phyloP scores from a whole-genome alignment of 2,329 filamentous ascomycete species.

The Nigrograna mackinnonii region DNA sequence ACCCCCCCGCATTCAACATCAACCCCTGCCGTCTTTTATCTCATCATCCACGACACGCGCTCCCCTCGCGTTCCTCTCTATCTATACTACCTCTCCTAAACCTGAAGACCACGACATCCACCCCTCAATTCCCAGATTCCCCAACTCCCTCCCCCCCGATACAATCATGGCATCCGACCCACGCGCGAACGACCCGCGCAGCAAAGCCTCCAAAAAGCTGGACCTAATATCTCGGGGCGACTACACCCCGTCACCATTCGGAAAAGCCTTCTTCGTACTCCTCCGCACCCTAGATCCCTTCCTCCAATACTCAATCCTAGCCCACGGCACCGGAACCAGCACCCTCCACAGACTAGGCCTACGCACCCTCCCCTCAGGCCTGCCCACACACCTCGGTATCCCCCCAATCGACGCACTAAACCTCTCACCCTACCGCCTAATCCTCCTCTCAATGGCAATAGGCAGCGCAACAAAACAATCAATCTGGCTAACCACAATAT shows the following conservation, averaged over 20 bases:
- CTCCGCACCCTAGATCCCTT: constrained; percentile 52
- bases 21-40: too few relatives aligned
- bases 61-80: too few relatives aligned
- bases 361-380: constrained; percentile 45
- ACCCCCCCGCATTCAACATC: too few relatives aligned
- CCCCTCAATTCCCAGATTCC: too few relatives aligned
- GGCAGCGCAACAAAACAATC: constrained; percentile 61
- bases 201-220: constrained; percentile 28
- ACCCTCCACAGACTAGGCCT: constrained; percentile 54
- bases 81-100: too few relatives aligned
- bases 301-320: constrained; percentile 55
- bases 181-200: constrained; percentile 30
- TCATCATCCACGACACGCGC: too few relatives aligned
- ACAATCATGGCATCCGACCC: too few relatives aligned
- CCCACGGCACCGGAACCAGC: constrained; percentile 42
- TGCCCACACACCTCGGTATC: constrained; percentile 44
- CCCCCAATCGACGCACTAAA: constrained; percentile 46
- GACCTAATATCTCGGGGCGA: constrained; percentile 47
- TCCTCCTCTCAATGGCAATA: constrained; percentile 58
- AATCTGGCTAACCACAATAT: constrained; percentile 54
- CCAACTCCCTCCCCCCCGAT: too few relatives aligned
- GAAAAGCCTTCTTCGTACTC: constrained; percentile 48
- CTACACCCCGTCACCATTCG: constrained; percentile 43
- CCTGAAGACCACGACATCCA: too few relatives aligned
- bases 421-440: constrained; percentile 54